These are phyloP conservation scores for Botrytis pseudocinerea DNA, from an alignment of 2,329 filamentous ascomycete species.

Conservation along the genomic window DNA sequence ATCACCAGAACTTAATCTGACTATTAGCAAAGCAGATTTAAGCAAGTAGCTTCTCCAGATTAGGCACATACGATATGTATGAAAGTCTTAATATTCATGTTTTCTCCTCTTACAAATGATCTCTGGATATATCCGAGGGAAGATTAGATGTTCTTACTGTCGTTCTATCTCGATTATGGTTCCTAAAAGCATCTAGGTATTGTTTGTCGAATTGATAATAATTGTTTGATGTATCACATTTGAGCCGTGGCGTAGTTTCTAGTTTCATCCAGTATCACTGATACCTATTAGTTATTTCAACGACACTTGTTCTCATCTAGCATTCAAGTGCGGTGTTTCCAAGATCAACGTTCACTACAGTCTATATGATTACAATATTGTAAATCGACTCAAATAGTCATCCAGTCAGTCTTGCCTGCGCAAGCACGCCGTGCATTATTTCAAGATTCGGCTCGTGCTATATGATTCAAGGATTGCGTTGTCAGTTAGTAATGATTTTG, in stretches of 20 bases:
- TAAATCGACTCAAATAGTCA: not conserved
- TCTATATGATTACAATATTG: not conserved
- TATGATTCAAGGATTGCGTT: not conserved
- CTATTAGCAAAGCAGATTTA: not conserved
- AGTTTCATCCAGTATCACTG: not conserved
- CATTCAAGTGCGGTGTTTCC: not conserved
- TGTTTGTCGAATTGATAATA: not conserved
- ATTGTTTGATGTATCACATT: not conserved
- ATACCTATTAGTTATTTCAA: not conserved
- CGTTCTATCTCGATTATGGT: not conserved
- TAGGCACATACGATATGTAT: not conserved
- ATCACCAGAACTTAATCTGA: not conserved
- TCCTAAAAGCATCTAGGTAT: not conserved
- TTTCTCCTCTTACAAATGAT: not conserved
- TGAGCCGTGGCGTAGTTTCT: no score
- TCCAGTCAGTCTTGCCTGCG: fast-evolving
- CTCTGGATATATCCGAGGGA: not conserved
- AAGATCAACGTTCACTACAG: not conserved
- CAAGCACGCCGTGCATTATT: not conserved
- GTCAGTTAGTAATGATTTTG: not conserved
- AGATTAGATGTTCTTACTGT: not conserved
- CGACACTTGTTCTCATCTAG: fast-evolving
- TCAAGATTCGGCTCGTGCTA: not conserved
- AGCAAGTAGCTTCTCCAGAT: no score
- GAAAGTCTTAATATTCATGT: not conserved